These are phyloP conservation scores for Lyophyllum shimeji DNA, from an alignment of 768 basidiomycete genomes.

Conservation along the genomic window DNA sequence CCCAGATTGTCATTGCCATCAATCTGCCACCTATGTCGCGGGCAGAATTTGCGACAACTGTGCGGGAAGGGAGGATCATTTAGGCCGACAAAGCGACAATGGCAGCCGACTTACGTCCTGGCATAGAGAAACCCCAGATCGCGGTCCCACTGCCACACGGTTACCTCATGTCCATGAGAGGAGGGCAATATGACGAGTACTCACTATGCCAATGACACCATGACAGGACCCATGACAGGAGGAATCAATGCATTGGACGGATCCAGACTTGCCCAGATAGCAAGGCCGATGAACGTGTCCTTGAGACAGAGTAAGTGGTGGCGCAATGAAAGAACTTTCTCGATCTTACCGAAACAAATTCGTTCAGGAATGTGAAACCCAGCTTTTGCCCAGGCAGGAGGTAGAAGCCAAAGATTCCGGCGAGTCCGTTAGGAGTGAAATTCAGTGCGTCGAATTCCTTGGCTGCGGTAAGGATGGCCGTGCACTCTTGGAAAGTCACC, in stretches of 20 bases:
- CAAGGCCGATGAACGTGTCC: slow-evolving; percentile 49
- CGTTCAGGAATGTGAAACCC: slow-evolving; percentile 49
- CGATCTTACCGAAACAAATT: slow-evolving; percentile 49
- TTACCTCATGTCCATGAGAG: background rate
- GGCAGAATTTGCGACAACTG: slow-evolving; percentile 64
- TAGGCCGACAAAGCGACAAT: background rate
- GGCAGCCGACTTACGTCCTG: slow-evolving; percentile 38
- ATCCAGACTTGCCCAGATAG: slow-evolving; percentile 54
- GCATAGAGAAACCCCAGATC: slow-evolving; percentile 61
- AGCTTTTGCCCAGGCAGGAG: slow-evolving; percentile 43
- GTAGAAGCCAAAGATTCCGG: slow-evolving; percentile 57
- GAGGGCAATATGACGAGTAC: slow-evolving; percentile 18
- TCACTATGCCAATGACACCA: slow-evolving; percentile 61
- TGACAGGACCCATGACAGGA: slow-evolving; percentile 49
- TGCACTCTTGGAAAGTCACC: slow-evolving; percentile 39
- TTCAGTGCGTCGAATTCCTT: slow-evolving; percentile 23
- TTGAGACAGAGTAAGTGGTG: slow-evolving; percentile 11
- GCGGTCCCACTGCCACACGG: slow-evolving; percentile 41
- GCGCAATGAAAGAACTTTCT: background rate
- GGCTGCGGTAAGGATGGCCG: slow-evolving; percentile 27
- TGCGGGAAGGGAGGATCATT: background rate
- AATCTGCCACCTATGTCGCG: slow-evolving; percentile 68
- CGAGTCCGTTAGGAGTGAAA: slow-evolving; percentile 41
- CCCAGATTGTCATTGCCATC: slow-evolving; percentile 64
- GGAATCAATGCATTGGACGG: slow-evolving; percentile 60